A percentile compares a stretch with the other conserved stretches of the same genome.
Conservation (phyloP, 345 rosid genomes). For the Erucastrum elatum region DNA sequence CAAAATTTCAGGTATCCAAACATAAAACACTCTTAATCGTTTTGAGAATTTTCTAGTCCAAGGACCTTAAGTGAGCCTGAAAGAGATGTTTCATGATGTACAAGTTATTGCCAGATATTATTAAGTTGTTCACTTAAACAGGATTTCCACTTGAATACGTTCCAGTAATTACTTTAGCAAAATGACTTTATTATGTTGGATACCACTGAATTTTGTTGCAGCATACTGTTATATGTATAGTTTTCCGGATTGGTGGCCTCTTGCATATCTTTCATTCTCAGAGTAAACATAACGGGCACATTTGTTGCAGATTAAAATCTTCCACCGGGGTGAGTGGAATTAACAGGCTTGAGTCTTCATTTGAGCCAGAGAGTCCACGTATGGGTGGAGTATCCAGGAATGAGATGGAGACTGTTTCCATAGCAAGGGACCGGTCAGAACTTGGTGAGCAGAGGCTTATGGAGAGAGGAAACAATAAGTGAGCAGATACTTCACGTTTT, state of each 20-base stretch:
- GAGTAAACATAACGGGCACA: not conserved
- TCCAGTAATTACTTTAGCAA: not conserved
- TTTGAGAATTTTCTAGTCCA: slow-evolving; percentile 1
- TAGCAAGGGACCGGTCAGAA: slow-evolving; percentile 57
- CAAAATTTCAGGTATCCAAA: slow-evolving; percentile 67
- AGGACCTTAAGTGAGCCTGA: not conserved
- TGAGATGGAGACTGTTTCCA: slow-evolving; percentile 57
- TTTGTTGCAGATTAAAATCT: slow-evolving; percentile 64
- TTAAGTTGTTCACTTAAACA: not conserved
- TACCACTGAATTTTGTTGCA: slow-evolving; percentile 6
- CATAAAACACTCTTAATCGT: not conserved
- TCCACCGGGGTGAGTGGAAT: slow-evolving; percentile 60
- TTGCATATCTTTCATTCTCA: slow-evolving; percentile 1
- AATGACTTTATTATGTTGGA: not conserved
- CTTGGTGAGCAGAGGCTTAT: slow-evolving; percentile 55
- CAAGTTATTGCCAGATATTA: not conserved
- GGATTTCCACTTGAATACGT: not conserved
- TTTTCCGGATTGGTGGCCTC: slow-evolving; percentile 2
- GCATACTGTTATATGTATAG: slow-evolving; percentile 13
- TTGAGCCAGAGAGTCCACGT: slow-evolving; percentile 67
- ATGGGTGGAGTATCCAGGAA: slow-evolving; percentile 52
- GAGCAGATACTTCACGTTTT: slow-evolving; percentile 33
- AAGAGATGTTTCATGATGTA: not conserved
- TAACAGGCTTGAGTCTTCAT: slow-evolving; percentile 61
- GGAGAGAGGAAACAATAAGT: slow-evolving; percentile 70